These are phyloP conservation scores for Cyclospora cayetanensis DNA, from an alignment of 169 alveolate genomes.

Conservation along the genomic window DNA sequence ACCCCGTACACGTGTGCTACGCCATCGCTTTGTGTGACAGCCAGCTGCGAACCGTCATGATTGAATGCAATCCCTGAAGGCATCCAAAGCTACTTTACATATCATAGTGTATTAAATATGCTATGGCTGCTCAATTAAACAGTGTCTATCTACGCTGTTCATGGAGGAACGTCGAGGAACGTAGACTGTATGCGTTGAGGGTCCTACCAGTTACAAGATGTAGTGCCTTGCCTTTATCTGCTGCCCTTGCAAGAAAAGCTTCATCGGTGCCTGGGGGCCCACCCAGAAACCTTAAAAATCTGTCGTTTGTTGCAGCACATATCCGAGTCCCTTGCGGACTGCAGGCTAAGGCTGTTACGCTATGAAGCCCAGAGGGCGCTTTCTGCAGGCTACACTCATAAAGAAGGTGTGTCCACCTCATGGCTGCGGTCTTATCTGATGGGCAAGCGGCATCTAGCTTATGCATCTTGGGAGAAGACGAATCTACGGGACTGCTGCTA, in stretches of 20 bases:
- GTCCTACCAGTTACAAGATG: slow-evolving; percentile 25
- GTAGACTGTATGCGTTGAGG: too few relatives aligned
- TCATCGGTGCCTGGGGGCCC: slow-evolving; percentile 39
- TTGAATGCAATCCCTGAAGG: slow-evolving; percentile 30
- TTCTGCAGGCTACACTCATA: not conserved
- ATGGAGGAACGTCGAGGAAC: too few relatives aligned
- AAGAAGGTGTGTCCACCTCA: too few relatives aligned
- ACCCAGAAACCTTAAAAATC: not conserved
- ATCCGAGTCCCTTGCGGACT: not conserved
- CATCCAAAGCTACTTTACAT: too few relatives aligned
- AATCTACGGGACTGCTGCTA: too few relatives aligned
- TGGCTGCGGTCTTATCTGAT: too few relatives aligned
- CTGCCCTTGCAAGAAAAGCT: not conserved
- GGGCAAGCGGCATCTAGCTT: too few relatives aligned
- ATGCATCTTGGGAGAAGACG: too few relatives aligned
- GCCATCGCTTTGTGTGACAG: slow-evolving; percentile 23
- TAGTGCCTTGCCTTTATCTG: not conserved
- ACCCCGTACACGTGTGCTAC: not conserved
- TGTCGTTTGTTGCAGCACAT: slow-evolving; percentile 7
- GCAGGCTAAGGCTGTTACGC: slow-evolving; percentile 25
- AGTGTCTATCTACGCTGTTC: too few relatives aligned
- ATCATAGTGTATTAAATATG: too few relatives aligned
- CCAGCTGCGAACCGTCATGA: slow-evolving; percentile 7
- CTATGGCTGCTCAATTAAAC: too few relatives aligned
- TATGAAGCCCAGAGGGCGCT: not conserved